Evolutionary conservation across 768 basidiomycete species (phyloP).

Genomic region (Collybia nuda): DNA sequence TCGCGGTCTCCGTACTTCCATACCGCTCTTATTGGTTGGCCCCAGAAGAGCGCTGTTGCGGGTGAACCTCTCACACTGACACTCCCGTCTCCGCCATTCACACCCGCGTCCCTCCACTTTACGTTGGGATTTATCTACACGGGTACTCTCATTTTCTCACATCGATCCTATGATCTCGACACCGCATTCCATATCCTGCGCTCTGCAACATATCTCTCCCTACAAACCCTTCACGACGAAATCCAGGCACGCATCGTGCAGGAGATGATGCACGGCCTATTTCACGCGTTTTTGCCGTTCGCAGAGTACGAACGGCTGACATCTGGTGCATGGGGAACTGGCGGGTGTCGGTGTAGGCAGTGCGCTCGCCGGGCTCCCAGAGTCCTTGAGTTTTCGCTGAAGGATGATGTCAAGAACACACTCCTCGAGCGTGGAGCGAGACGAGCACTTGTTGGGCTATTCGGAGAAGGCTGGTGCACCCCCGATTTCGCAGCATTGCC

Average conservation of each 20-base stretch:
- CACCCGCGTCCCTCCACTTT: conserved; percentile 91
- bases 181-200: conserved; percentile 90
- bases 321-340: conserved; percentile 75
- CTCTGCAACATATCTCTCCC: conserved; percentile 75
- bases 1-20: conserved; percentile 90
- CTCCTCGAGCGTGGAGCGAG: conserved; percentile 71
- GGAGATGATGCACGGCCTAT: conserved; percentile 90
- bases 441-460: conserved; percentile 77
- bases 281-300: conserved; percentile 80
- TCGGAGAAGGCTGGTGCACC: conserved; percentile 88
- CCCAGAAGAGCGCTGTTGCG: conserved; percentile 20
- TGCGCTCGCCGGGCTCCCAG: conserved; percentile 81
- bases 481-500: conserved; percentile 75
- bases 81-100: conserved; percentile 91
- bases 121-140: conserved; percentile 94
- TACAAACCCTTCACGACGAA: conserved; percentile 75
- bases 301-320: conserved; percentile 77
- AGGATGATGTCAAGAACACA: conserved; percentile 75
- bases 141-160: conserved; percentile 90
- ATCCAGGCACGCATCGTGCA: conserved; percentile 79
- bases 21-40: conserved; percentile 72
- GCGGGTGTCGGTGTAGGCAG: conserved; percentile 82
- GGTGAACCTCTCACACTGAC: conserved; percentile 59
- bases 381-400: conserved; percentile 77
- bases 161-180: conserved; percentile 88